Base-by-base conservation (phyloP, 2,329 filamentous ascomycete species). In the Aspergillus chevalieri region DNA sequence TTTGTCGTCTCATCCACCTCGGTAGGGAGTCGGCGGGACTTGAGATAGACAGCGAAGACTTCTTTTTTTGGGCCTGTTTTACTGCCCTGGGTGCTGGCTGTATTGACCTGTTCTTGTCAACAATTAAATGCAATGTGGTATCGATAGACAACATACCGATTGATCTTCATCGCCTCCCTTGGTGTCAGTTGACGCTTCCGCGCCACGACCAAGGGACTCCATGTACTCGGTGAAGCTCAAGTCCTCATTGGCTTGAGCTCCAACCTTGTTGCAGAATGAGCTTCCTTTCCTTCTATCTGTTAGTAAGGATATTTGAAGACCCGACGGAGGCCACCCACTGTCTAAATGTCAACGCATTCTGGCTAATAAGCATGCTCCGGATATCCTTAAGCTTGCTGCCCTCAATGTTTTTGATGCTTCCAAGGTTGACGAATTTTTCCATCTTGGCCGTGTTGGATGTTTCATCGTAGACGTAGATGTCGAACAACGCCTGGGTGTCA, bases 381-480 rank as follows among this genome's bases (percentile, higher is more conserved):
- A 42, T 42, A 5, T 42, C 19, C n/a, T 12, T 17, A 10, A 12
- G 39, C 19, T 2, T 24, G n/a, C n/a, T 36, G 14, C 17, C n/a
- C 28, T 46, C 3, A 9, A 46, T 26, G 30, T 46, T 46, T 4
- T 46, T 46, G 15, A 46, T 24, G 28, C 44, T 46, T 15, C 44
- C 44, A 26, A 46, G 28, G 26, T 14, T 33, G 44, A 46, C 44
- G 15, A 46, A 46, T 21, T 46, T 46, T 17, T 46, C 44, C 44
- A 46, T 46, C 44, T 46, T 15, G 28, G 24, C 33, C 14, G 44
- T 36, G n/a, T 46, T 46, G 28, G 44, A 19, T 9, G 33, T 26
- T 9, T 14, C 14, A 17, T 42, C 21, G 5, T 12, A 42, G n/a
- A 42, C 6, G 39, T 42, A 42, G 21, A 42, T 22, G 39, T 21